Evolutionary conservation across 352 stramenopile species (phyloP), one percentile per base, ranked within the genome.

Genomic region (Pythium coloratum): DNA sequence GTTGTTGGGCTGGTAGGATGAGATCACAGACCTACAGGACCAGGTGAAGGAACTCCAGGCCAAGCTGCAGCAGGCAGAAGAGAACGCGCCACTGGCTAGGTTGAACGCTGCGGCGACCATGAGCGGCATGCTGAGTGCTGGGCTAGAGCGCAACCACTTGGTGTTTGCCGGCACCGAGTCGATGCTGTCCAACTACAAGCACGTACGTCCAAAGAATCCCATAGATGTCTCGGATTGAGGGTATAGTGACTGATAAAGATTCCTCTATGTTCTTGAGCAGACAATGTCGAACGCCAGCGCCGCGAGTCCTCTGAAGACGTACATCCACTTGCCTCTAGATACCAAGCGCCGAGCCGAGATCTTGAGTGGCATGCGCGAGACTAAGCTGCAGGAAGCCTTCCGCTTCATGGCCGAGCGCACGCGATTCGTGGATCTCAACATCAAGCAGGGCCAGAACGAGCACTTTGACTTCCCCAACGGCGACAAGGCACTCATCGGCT

Each of bases 391-490:
- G 16, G 49, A 66, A 28, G 50, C 61, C 8, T 34, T 54, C 24
- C 28, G 49, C 2, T 66, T 59, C 58, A 64, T 64, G 55, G 28
- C 34, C 33, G 51, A 65, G n/a, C 64, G 64, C 8, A 65, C 47
- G 44, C 59, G 56, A 8, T 58, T 50, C 13, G 10, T 66, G 24
- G 67, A 73, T 13, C n/a, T 73, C 13, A 61, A 55, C 12, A 26
- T 69, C 2, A 13, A 24, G n/a, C 55, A 73, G 7, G n/a, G 34
- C 3, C 63, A 69, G 20, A 34, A 46, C 16, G 63, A 69, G 38
- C 55, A 60, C 33, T 69, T 59, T 33, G 55, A 69, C 32, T 44
- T 69, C n/a, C 62, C 62, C 4, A 47, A 69, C 32, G 62, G 62
- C 12, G 55, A 62, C 1, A 40, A 59, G 26, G 38, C 55, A 5